These are phyloP conservation scores for Rubia peregrina DNA, from an alignment of 305 asterid genomes.

Conservation along the genomic window DNA sequence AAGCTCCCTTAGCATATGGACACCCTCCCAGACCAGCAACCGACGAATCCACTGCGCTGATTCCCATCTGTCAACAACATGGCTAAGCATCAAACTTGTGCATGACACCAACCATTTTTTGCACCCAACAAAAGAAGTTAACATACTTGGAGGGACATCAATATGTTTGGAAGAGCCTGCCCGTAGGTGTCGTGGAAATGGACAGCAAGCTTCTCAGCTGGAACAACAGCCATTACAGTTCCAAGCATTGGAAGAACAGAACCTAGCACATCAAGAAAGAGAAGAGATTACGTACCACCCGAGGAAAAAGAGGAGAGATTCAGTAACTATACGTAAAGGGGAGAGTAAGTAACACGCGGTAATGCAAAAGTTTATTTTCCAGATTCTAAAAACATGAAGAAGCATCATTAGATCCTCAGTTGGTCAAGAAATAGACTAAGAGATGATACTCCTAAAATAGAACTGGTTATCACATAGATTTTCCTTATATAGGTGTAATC, in stretches of 20 bases:
- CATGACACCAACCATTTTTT: neutral
- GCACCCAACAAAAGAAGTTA: neutral
- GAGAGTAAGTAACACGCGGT: neutral
- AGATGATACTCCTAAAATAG: neutral
- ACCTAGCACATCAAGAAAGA: conserved; percentile 33
- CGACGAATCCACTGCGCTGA: conserved; percentile 84
- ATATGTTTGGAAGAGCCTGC: conserved; percentile 83
- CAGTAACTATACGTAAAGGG: neutral
- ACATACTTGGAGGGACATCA: conserved; percentile 84
- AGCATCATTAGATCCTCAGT: neutral
- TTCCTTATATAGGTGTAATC: neutral
- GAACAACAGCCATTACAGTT: conserved; percentile 84
- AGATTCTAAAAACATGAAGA: neutral
- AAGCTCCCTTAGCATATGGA: conserved; percentile 93
- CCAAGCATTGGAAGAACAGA: conserved; percentile 82
- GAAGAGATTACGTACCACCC: neutral
- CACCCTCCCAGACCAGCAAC: conserved; percentile 95
- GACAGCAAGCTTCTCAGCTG: conserved; percentile 80
- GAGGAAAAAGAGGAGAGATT: neutral
- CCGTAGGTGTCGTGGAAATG: conserved; percentile 98
- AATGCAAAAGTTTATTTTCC: too few relatives aligned
- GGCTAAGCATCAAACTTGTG: conserved; percentile 1
- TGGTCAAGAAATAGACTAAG: conserved; percentile 1
- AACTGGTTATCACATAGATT: neutral
- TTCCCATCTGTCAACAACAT: conserved; percentile 61